phyloP scores from a whole-genome alignment of 2,329 filamentous ascomycete species.

The Cordyceps cicadae region DNA sequence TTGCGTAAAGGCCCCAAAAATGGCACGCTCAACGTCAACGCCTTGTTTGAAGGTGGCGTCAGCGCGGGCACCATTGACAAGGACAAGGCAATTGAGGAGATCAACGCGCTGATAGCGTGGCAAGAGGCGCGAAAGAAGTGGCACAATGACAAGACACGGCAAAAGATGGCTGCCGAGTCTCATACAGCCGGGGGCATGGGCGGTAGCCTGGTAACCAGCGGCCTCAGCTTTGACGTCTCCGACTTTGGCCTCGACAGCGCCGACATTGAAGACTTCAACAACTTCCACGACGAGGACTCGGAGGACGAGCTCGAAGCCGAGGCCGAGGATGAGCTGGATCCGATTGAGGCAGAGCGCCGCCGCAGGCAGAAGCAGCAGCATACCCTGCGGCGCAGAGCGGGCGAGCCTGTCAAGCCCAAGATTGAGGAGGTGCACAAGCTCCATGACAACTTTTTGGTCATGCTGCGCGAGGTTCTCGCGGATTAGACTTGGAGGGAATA shows the following conservation, averaged over 20 bases:
- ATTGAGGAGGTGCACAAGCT: slow-evolving; percentile 76
- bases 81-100: slow-evolving; percentile 65
- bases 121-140: slow-evolving; percentile 94
- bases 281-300: slow-evolving; percentile 57
- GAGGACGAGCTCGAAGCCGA: slow-evolving; percentile 59
- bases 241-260: slow-evolving; percentile 88
- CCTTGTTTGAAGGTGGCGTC: slow-evolving; percentile 74
- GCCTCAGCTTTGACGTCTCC: slow-evolving; percentile 59
- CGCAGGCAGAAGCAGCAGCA: slow-evolving; percentile 71
- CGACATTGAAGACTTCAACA: slow-evolving; percentile 74
- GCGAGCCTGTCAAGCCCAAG: slow-evolving; percentile 73
- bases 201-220: slow-evolving; percentile 38
- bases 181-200: slow-evolving; percentile 25
- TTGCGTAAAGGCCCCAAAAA: slow-evolving; percentile 77
- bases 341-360: slow-evolving; percentile 78
- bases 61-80: slow-evolving; percentile 61
- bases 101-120: slow-evolving; percentile 82
- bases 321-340: slow-evolving; percentile 71
- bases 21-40: slow-evolving; percentile 89
- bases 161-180: slow-evolving; percentile 90
- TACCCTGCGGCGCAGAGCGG: slow-evolving; percentile 67
- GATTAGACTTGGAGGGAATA: slow-evolving; percentile 39
- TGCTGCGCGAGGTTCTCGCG: slow-evolving; percentile 75
- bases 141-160: slow-evolving; percentile 94
- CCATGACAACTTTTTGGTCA: slow-evolving; percentile 68